phyloP scores from a whole-genome alignment of 2,329 filamentous ascomycete species.

The Emericellopsis cladophorae region DNA sequence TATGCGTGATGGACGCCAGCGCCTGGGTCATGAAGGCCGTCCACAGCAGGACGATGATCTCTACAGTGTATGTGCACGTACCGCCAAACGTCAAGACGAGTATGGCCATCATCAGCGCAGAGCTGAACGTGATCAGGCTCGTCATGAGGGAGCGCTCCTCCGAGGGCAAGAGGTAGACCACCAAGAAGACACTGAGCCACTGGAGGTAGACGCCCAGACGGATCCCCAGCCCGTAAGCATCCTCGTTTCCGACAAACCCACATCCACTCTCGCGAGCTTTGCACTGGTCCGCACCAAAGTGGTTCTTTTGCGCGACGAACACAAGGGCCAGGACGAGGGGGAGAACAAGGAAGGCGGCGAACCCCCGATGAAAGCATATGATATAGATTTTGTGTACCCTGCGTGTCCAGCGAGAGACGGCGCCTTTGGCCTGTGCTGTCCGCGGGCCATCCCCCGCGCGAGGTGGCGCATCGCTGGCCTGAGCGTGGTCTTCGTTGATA shows the following conservation, averaged over 20 bases:
- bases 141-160: neutral
- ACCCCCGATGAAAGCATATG: neutral
- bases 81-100: neutral
- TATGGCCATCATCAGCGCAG: neutral
- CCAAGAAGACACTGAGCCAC: neutral
- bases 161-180: neutral
- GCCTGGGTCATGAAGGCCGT: neutral
- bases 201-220: constrained; percentile 1
- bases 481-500: no score
- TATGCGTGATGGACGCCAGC: neutral
- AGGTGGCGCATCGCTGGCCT: no score
- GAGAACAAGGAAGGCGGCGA: neutral
- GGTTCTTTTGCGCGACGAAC: neutral
- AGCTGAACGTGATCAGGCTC: neutral
- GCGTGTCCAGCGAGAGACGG: neutral
- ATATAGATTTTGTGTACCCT: neutral
- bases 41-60: constrained; percentile 2
- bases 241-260: neutral
- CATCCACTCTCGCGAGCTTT: neutral
- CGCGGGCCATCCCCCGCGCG: no score
- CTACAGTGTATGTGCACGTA: neutral
- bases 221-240: constrained; percentile 1
- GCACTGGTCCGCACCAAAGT: neutral
- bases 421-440: neutral
- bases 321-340: neutral